Evolutionary conservation across 805 yeast species (phyloP).

Genomic region (Saccharomycopsis amapae): DNA sequence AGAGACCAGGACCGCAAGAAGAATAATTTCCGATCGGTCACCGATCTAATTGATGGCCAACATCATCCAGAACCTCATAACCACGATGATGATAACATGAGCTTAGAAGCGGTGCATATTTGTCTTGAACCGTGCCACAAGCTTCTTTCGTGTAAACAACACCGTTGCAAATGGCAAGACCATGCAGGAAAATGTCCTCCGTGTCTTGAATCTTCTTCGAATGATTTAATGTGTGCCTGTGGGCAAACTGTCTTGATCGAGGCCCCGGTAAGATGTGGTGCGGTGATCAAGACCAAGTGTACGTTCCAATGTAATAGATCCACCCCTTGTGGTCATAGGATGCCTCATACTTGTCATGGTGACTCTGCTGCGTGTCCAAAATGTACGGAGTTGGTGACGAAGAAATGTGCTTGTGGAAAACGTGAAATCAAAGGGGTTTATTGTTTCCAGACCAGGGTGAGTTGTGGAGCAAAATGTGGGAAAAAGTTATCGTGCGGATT

Average conservation of each 20-base stretch:
- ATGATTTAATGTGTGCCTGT: conserved; percentile 73
- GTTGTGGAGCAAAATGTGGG: conserved; percentile 65
- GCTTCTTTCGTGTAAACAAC: conserved; percentile 57
- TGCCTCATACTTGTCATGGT: conserved; percentile 71
- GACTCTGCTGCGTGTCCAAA: conserved; percentile 61
- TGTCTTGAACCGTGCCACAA: conserved; percentile 64
- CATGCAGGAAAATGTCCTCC: conserved; percentile 78
- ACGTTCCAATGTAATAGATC: conserved; percentile 54
- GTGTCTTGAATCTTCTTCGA: conserved; percentile 73
- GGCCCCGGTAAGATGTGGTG: conserved; percentile 84
- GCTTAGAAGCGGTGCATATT: conserved; percentile 65
- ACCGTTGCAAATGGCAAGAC: conserved; percentile 61
- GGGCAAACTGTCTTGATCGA: conserved; percentile 60
- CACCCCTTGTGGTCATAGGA: conserved; percentile 64
- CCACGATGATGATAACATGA: conserved; percentile 37
- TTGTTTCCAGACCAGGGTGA: conserved; percentile 61
- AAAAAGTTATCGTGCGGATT: conserved; percentile 39
- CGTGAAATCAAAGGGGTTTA: conserved; percentile 49
- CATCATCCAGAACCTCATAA: neutral
- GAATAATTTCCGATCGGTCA: conserved; percentile 37
- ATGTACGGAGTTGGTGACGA: conserved; percentile 58
- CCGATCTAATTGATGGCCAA: neutral
- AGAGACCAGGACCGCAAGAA: conserved; percentile 43
- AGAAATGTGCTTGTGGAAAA: conserved; percentile 58
- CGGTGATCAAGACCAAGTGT: conserved; percentile 44